A percentile compares a stretch with the other conserved stretches of the same genome.
phyloP scores from a whole-genome alignment of 2,329 filamentous ascomycete species.

The Ceratocystis variospora region DNA sequence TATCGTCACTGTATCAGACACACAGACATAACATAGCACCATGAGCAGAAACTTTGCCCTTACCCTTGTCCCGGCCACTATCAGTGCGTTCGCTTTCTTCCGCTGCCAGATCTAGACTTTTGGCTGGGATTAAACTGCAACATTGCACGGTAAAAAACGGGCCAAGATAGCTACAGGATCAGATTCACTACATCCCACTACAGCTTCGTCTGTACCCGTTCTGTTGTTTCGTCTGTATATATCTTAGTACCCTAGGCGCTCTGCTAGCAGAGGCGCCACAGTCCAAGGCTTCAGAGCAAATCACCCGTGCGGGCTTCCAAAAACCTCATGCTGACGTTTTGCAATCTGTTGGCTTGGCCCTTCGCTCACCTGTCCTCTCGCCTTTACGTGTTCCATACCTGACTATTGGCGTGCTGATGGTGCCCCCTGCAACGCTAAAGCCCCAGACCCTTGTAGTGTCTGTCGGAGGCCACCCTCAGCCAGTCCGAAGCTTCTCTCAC shows the following conservation, averaged over 20 bases:
- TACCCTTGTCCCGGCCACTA: slow-evolving; percentile 5
- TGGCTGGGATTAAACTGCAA: slow-evolving; percentile 9
- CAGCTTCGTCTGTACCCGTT: not conserved
- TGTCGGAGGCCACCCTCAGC: not conserved
- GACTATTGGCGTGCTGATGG: not conserved
- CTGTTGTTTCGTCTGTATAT: not conserved
- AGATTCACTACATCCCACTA: slow-evolving; percentile 1
- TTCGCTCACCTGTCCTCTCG: not conserved
- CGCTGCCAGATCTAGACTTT: slow-evolving; percentile 6
- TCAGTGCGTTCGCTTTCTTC: slow-evolving; percentile 13
- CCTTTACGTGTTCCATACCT: not conserved
- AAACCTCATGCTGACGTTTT: not conserved
- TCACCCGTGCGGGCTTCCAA: not conserved
- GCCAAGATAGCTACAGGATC: not conserved
- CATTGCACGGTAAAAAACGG: slow-evolving; percentile 6
- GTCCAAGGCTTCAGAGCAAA: not conserved
- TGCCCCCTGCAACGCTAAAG: not conserved
- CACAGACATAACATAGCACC: not conserved
- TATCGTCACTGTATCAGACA: not conserved
- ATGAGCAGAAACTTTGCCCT: not conserved
- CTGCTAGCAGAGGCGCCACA: not conserved
- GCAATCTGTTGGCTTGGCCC: not conserved
- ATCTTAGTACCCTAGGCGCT: not conserved
- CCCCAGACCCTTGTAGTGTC: slow-evolving; percentile 4
- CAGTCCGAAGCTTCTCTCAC: not conserved